These are phyloP conservation scores for Leishmania guyanensis DNA, from an alignment of 208 protist species.

Conservation along the genomic window DNA sequence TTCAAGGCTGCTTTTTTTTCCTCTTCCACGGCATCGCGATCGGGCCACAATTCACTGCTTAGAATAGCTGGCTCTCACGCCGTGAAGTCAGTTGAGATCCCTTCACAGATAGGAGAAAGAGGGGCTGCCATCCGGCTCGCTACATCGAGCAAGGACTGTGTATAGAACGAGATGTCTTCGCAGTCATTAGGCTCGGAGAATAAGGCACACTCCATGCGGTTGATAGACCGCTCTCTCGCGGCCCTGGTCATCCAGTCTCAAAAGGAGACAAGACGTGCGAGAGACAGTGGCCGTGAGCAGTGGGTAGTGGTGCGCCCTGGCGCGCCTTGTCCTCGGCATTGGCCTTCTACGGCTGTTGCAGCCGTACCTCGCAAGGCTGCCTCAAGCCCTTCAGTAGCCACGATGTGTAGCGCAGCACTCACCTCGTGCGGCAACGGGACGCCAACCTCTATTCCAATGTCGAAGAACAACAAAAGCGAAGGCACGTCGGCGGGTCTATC, in stretches of 20 bases:
- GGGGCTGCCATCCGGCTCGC: constrained; percentile 12
- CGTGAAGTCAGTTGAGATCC: background rate
- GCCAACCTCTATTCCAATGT: constrained; percentile 6
- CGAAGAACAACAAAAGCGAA: constrained; percentile 16
- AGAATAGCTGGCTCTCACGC: background rate
- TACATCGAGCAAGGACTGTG: constrained; percentile 12
- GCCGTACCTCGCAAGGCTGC: background rate
- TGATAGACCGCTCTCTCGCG: constrained; percentile 8
- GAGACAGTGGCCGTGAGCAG: background rate
- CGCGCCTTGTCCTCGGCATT: background rate
- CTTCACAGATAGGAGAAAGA: background rate
- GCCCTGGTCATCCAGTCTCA: background rate
- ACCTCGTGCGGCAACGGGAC: constrained; percentile 7
- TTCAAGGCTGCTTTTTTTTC: background rate
- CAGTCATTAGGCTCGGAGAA: constrained; percentile 3
- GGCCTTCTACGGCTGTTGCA: background rate
- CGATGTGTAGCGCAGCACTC: background rate
- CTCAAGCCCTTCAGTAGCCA: background rate
- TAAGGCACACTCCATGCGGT: constrained; percentile 22
- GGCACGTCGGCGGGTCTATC: constrained; percentile 7
- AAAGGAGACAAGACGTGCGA: background rate
- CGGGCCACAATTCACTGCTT: background rate
- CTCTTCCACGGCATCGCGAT: background rate
- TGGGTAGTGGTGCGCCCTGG: background rate
- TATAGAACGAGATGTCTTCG: constrained; percentile 24